phyloP scores from a whole-genome alignment of 75 land plant genomes.

The Pinus taeda region DNA sequence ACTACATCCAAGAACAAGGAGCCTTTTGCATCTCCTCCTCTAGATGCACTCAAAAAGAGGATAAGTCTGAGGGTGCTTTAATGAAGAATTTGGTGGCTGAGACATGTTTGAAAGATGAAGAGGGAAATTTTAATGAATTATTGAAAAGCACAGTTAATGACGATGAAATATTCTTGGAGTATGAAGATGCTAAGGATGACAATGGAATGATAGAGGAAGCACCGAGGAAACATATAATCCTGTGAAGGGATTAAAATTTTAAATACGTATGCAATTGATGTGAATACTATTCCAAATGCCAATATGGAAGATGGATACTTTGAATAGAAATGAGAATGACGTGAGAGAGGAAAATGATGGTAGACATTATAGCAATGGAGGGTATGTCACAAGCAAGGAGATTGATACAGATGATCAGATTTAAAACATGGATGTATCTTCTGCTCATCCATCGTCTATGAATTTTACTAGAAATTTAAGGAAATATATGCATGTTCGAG shows the following conservation, averaged over 20 bases:
- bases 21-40: constrained; percentile 38
- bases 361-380: neutral
- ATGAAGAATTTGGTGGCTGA: neutral
- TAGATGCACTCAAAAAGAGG: neutral
- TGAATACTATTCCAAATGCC: constrained; percentile 9
- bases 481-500: constrained; percentile 62
- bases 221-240: constrained; percentile 13
- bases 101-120: no score
- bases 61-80: constrained; percentile 11
- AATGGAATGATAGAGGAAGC: constrained; percentile 34
- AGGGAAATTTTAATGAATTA: constrained; percentile 1
- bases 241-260: no score
- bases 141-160: constrained; percentile 11
- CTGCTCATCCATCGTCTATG: constrained; percentile 13
- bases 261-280: neutral
- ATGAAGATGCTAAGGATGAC: constrained; percentile 39
- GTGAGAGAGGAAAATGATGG: constrained; percentile 15
- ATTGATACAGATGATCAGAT: neutral
- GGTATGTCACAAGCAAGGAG: neutral
- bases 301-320: constrained; percentile 24
- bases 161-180: constrained; percentile 10
- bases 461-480: constrained; percentile 29
- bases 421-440: neutral
- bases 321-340: constrained; percentile 15
- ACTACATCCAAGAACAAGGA: constrained; percentile 64